Base-by-base conservation (phyloP, 2,329 filamentous ascomycete genomes). In the Arachnomyces sp. region DNA sequence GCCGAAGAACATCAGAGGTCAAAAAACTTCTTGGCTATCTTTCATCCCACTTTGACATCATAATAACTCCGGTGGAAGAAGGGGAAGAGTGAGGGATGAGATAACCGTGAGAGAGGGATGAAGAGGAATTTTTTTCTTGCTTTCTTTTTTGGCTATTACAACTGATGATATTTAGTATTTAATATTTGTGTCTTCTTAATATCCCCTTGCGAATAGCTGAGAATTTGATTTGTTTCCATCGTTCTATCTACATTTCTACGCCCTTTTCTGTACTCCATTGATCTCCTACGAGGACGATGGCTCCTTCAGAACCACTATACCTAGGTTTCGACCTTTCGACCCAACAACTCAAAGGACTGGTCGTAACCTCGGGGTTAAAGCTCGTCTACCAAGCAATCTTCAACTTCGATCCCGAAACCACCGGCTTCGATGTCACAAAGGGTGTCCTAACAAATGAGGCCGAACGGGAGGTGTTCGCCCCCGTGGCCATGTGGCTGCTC, bases 251-350 rank as follows among this genome's bases (percentile, higher is more conserved):
- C 32, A 34, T 34, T 32, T 13, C n/a, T 13, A 16, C n/a, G 31
- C 16, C 32, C 15, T 3, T 16, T 34, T 3, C 18, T n/a, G 11
- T 9, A 16, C 16, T 4, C 15, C 9, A 16, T 34, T 17, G 15
- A 34, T 34, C 7, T 14, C n/a, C 15, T 12, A 34, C 4, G 18
- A n/a, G 11, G 9, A 34, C 5, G 18, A 16, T 16, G 63, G 52
- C 62, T 34, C 51, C 58, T 20, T 51, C 63, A 46, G 72, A 68
- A 25, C 81, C 84, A 13, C 70, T 94, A 45, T 94, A 94, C 59
- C 73, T 94, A 56, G 92, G 92, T 45, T 89, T 96, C 62, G 92
- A 98, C 67, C 81, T 96, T 44, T 95, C 89, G 32, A 96, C 92
- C 43, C 92, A 96, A 64, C 90, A 96, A 62, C 75, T 96, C 43